phyloP scores from a whole-genome alignment of 2,329 filamentous ascomycete genomes.

The Colletotrichum brevisporum region DNA sequence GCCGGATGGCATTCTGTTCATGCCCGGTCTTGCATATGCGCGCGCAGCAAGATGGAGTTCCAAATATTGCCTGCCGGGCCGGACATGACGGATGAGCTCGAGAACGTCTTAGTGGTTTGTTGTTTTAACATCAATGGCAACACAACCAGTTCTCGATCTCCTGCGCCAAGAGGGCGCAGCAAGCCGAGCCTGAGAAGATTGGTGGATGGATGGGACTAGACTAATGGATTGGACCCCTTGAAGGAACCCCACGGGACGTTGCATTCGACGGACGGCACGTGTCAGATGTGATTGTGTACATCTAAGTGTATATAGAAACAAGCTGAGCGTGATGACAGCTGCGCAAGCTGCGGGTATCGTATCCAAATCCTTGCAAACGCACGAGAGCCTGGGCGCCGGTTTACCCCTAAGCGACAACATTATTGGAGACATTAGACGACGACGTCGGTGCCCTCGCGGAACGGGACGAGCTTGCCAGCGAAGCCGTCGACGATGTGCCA shows the following conservation, averaged over 20 bases:
- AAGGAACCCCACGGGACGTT: neutral
- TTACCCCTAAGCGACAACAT: slow-evolving; percentile 15
- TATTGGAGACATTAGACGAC: slow-evolving; percentile 10
- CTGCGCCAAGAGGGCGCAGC: too few relatives aligned
- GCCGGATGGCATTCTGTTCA: slow-evolving; percentile 15
- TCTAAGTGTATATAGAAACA: neutral
- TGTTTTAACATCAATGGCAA: too few relatives aligned
- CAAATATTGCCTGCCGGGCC: too few relatives aligned
- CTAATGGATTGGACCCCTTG: neutral
- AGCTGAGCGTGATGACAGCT: neutral
- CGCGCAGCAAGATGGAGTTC: neutral
- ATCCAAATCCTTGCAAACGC: slow-evolving; percentile 14
- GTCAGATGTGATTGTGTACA: slow-evolving; percentile 1
- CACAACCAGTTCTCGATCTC: too few relatives aligned
- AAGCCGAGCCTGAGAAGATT: too few relatives aligned
- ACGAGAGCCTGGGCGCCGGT: neutral
- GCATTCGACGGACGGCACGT: neutral
- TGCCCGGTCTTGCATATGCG: neutral
- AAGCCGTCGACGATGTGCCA: slow-evolving; percentile 42
- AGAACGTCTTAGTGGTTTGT: too few relatives aligned
- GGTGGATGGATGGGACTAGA: too few relatives aligned
- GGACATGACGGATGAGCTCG: too few relatives aligned
- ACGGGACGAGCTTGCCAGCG: slow-evolving; percentile 31
- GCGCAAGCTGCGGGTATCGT: slow-evolving; percentile 17
- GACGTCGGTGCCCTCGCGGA: slow-evolving; percentile 29